These are phyloP conservation scores for Colletotrichum sp. DNA, from an alignment of 2,329 filamentous ascomycete species.

Conservation along the genomic window DNA sequence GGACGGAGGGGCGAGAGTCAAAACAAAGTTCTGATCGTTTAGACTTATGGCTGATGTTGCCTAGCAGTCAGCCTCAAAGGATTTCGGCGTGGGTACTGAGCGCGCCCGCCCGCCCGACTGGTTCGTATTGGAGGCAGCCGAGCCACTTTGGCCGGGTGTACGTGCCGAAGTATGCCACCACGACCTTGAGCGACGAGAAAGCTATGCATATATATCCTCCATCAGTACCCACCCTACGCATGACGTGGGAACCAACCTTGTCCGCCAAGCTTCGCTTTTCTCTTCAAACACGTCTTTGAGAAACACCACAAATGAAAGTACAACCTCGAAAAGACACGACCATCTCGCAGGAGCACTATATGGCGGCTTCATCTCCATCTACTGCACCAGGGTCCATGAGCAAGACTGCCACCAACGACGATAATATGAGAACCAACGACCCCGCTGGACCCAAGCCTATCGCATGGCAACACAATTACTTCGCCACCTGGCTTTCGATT, in stretches of 20 bases:
- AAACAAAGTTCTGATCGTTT: neutral
- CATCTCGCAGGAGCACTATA: neutral
- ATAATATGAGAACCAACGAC: neutral
- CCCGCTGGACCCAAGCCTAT: neutral
- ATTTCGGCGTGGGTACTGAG: neutral
- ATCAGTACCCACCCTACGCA: neutral
- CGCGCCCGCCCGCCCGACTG: neutral
- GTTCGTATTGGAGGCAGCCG: neutral
- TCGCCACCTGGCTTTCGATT: neutral
- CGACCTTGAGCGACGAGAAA: neutral
- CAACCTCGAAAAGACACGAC: neutral
- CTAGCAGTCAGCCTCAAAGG: neutral
- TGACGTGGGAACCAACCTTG: neutral
- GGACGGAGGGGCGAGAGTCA: neutral
- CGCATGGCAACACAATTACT: neutral
- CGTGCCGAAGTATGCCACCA: neutral
- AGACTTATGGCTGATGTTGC: neutral
- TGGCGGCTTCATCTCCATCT: neutral
- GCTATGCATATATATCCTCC: neutral
- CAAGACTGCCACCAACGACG: neutral
- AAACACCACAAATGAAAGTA: neutral
- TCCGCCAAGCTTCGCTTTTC: neutral
- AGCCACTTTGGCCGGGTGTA: neutral
- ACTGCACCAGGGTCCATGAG: neutral
- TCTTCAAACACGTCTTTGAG: neutral